Evolutionary conservation across 2,329 filamentous ascomycete species (phyloP), one percentile per base, ranked within the genome.

Genomic region (Colletotrichum coccodes): DNA sequence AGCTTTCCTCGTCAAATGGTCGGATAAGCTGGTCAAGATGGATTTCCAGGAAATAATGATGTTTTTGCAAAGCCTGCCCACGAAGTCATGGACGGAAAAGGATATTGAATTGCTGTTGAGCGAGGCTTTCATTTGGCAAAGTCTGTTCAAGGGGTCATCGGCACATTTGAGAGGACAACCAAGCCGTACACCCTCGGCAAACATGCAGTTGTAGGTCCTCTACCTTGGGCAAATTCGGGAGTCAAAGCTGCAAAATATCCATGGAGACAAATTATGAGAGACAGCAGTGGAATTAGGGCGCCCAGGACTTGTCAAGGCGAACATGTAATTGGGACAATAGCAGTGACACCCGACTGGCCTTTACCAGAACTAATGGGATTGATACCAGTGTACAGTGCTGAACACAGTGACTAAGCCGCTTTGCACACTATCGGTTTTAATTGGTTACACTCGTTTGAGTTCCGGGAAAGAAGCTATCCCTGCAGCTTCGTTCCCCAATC

Each of bases 41-140:
- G 96, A 99, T 79, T 98, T 98, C 73, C 88, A 98, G 83, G 95
- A 98, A 80, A 92, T 97, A 68, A 98, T 99, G 95, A 99, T 99
- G 95, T 99, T 99, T 78, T 84, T 99, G 62, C 96, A 99, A 82
- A 93, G 94, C 50, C 84, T 99, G 65, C 96, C 97, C 3, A 99
- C 97, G 7, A 92, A 92, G 74, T 89, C 92, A 62, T 99, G 96
- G 96, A 98, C 94, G 1, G 96, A 98, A 78, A 98, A 98, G 83
- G 96, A 99, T 77, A 97, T 99, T 75, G 96, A 98, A 79, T 87
- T 99, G 67, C 85, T 99, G 62, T 86, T 99, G 49, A 98, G 94
- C 77, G 96, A 99, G 82, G 96, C 96, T 3, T 99, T 96, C 76
- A 98, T 99, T 72, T 99, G 96, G 97, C 95, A 99, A 83, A 97